Conservation (phyloP, 345 rosid species). For the Lenwebbia sp. region DNA sequence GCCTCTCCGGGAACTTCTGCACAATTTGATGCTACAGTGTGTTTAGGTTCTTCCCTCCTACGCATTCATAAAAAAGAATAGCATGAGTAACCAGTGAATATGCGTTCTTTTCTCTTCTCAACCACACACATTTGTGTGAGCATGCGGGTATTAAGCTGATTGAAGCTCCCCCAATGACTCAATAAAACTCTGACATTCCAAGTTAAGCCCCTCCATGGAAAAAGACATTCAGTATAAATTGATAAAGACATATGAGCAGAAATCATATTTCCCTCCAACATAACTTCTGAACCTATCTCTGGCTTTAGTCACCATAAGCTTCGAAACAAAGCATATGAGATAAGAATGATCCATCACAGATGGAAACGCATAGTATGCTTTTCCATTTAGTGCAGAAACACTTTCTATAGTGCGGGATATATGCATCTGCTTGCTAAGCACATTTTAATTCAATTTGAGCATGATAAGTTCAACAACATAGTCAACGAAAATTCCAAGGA, state of each 20-base stretch:
- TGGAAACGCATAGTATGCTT: not conserved
- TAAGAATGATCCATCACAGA: not conserved
- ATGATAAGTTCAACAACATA: not conserved
- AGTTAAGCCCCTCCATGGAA: not conserved
- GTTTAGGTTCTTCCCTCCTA: slow-evolving; percentile 11
- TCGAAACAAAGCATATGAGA: not conserved
- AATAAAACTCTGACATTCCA: not conserved
- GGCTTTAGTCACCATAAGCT: not conserved
- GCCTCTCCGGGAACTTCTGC: slow-evolving; percentile 3
- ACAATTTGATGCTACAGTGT: not conserved
- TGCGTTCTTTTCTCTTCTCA: not conserved
- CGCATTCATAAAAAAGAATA: not conserved
- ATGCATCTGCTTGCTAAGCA: not conserved
- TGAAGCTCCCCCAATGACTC: not conserved
- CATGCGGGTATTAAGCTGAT: not conserved
- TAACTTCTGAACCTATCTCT: not conserved
- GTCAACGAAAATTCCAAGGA: not conserved
- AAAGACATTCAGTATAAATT: not conserved
- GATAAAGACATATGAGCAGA: not conserved
- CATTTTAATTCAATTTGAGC: not conserved
- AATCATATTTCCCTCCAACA: not conserved
- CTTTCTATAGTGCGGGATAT: not conserved
- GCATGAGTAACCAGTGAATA: not conserved
- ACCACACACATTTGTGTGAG: not conserved
- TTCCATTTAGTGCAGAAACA: not conserved